Evolutionary conservation across 1,139 yeast genomes (phyloP), one percentile per base, ranked within the genome.

Genomic region (Suhomyces chickasaworum): DNA sequence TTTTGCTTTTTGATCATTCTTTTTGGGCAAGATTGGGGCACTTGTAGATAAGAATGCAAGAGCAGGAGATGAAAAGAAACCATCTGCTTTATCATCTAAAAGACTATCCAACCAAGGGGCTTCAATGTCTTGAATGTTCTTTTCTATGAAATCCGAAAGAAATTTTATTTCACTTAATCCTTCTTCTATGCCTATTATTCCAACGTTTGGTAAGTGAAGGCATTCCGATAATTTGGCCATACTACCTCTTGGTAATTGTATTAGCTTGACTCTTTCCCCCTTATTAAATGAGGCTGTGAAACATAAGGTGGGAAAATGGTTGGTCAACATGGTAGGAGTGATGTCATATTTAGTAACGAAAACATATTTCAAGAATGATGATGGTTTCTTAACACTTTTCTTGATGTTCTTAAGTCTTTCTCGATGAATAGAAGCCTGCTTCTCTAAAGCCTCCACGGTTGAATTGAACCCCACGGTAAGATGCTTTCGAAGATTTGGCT

Each of bases 341-440:
- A 83, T 70, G 49, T 83, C 88, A 9, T 67, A 59, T 53, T 76
- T 80, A 50, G 84, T 77, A 13, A 83, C 82, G 58, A 83, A 77
- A 1, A 83, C 73, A 48, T 73, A 75, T 42, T 63, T 65, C 4
- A 76, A 56, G 25, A 58, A 56, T 7, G 31, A 37, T 18, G 20
- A 3, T 4, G 37, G 37, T 21, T 39, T 41, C 10, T 17, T 8
- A 2, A 16, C 7, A 48, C 53, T 52, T 32, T 31, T 47, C 30
- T 47, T 47, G 42, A 52, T 54, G 45, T 41, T 29, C 10, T 16
- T 13, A 9, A 44, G 38, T 12, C 42, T 39, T 22, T 45, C 41
- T 37, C 61, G 46, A 30, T 57, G 57, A 1, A 53, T 51, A 2
- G 55, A 48, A 0, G 83, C 80, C 57, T 81, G 84, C 1, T 52